Evolutionary conservation across 169 alveolate genomes (phyloP).

Genomic region (Perkinsus marinus): DNA sequence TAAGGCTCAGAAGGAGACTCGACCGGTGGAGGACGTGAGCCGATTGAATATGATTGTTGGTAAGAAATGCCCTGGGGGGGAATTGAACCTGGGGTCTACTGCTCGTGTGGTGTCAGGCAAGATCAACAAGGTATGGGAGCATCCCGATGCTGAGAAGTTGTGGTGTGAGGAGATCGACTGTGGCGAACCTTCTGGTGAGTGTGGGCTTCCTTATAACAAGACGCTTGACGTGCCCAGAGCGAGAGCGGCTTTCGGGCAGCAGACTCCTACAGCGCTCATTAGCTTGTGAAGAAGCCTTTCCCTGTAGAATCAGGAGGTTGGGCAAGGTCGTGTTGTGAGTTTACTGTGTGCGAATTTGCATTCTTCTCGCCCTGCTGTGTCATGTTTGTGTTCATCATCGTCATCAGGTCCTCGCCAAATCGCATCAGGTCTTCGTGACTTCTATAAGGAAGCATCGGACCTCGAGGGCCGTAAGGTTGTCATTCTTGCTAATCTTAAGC

Average conservation of each 20-base stretch:
- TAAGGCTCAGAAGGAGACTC: background rate
- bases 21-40: background rate
- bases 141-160: constrained; percentile 63
- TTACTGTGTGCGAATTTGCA: no score
- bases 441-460: constrained; percentile 9
- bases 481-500: constrained; percentile 21
- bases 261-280: no score
- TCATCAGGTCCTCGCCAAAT: constrained; percentile 17
- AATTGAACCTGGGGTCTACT: background rate
- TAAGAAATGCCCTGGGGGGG: background rate
- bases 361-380: background rate
- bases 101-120: constrained; percentile 28
- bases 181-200: constrained; percentile 40
- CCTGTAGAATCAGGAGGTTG: no score
- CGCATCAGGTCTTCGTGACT: constrained; percentile 22
- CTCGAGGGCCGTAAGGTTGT: constrained; percentile 8
- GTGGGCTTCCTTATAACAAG: no score
- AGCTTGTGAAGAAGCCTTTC: no score
- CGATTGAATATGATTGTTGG: background rate
- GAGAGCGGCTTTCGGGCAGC: no score
- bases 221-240: no score
- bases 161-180: constrained; percentile 62
- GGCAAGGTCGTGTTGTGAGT: no score
- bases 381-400: background rate
- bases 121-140: constrained; percentile 45